Conservation (phyloP, 768 basidiomycete genomes). For the Hypholoma fasciculare region DNA sequence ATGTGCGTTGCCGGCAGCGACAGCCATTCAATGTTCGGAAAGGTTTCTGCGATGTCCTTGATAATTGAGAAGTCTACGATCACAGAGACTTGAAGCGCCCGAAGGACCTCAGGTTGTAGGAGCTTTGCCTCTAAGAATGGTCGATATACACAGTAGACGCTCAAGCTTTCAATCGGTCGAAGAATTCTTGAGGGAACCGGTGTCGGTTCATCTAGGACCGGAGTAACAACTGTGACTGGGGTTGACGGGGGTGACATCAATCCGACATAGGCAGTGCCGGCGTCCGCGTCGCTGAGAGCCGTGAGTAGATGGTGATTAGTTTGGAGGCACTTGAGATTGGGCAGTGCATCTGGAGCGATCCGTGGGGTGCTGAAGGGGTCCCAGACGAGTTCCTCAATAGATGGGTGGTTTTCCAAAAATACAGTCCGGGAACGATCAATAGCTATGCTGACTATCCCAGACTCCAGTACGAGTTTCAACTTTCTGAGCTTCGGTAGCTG, state of each 20-base stretch:
- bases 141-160: conserved; percentile 29
- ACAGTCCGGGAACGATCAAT: conserved; percentile 34
- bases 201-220: conserved; percentile 10
- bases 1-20: conserved; percentile 31
- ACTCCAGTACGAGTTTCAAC: conserved; percentile 40
- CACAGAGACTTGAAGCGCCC: conserved; percentile 31
- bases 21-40: conserved; percentile 41
- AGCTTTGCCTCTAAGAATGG: conserved; percentile 28
- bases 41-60: conserved; percentile 32
- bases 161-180: conserved; percentile 36
- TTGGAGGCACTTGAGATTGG: conserved; percentile 38
- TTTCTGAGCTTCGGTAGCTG: conserved; percentile 41
- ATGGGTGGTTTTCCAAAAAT: conserved; percentile 47
- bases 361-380: conserved; percentile 36
- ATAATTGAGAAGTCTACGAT: conserved; percentile 30
- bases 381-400: conserved; percentile 47
- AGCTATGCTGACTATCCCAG: conserved; percentile 31
- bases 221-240: conserved; percentile 16
- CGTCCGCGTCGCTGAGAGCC: conserved; percentile 29
- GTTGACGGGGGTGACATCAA: conserved; percentile 22
- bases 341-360: conserved; percentile 36
- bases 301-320: conserved; percentile 34
- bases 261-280: conserved; percentile 3
- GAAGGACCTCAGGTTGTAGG: conserved; percentile 28
- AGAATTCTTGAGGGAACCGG: conserved; percentile 17